Percentiles rank a stretch among this genome's conserved stretches.
Evolutionary conservation across 1,139 yeast species (phyloP).

Genomic region (Yamadazyma songkhlaensis): DNA sequence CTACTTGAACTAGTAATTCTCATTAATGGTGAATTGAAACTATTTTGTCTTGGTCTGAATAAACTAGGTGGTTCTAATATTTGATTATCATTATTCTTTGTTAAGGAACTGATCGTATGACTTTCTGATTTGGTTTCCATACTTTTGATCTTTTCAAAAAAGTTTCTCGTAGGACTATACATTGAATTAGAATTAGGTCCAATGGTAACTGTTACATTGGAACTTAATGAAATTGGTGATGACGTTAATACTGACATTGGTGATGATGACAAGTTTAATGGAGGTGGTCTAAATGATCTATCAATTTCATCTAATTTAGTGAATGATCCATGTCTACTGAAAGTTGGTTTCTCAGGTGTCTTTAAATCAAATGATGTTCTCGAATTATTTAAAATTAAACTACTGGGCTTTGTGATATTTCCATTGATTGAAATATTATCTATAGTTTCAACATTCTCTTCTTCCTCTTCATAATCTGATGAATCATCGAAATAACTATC

Average conservation of each 20-base stretch:
- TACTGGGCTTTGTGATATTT: too few species aligned
- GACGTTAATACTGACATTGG: conserved; percentile 11
- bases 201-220: conserved; percentile 12
- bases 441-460: conserved; percentile 1
- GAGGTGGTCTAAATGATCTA: conserved; percentile 9
- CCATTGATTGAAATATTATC: conserved; percentile 1
- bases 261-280: conserved; percentile 8
- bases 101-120: conserved; percentile 36
- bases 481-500: conserved; percentile 46
- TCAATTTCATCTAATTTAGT: conserved; percentile 1
- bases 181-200: conserved; percentile 15
- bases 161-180: conserved; percentile 16
- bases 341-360: background rate
- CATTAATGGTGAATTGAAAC: conserved; percentile 23
- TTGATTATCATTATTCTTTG: conserved; percentile 11
- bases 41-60: conserved; percentile 18
- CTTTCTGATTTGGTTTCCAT: conserved; percentile 13
- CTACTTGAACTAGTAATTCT: conserved; percentile 43
- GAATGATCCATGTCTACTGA: conserved; percentile 2
- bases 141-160: conserved; percentile 15
- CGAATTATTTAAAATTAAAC: background rate
- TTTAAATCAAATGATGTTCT: background rate
- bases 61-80: conserved; percentile 41
- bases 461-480: conserved; percentile 24
- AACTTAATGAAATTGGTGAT: conserved; percentile 11